Conservation (phyloP, 2,329 filamentous ascomycete genomes). For the Nigrospora oryzae region DNA sequence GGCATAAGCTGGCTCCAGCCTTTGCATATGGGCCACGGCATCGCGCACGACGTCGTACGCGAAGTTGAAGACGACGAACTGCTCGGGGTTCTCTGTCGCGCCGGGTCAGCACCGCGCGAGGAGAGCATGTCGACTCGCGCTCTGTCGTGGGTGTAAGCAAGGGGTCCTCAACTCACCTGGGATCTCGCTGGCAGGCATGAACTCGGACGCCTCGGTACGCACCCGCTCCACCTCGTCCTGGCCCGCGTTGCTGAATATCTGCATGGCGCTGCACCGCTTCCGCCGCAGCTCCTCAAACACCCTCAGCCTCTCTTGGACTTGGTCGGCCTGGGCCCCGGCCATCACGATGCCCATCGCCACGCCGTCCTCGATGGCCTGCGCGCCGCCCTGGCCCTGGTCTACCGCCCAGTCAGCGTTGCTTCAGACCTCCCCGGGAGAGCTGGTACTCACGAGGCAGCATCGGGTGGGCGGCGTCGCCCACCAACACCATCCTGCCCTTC, state of each 20-base stretch:
- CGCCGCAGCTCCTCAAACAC: slow-evolving; percentile 21
- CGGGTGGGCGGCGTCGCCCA: slow-evolving; percentile 13
- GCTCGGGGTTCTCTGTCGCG: slow-evolving; percentile 11
- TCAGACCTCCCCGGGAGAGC: too few relatives aligned
- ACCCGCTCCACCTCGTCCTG: slow-evolving; percentile 20
- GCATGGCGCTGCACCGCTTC: slow-evolving; percentile 19
- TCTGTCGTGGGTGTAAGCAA: background rate
- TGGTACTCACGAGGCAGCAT: slow-evolving; percentile 14
- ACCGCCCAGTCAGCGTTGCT: background rate
- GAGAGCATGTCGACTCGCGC: background rate
- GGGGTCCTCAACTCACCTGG: slow-evolving; percentile 12
- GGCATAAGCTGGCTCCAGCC: slow-evolving; percentile 1
- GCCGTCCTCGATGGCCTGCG: slow-evolving; percentile 23
- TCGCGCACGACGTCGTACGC: slow-evolving; percentile 17
- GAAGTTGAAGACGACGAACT: slow-evolving; percentile 16
- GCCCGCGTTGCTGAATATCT: slow-evolving; percentile 24
- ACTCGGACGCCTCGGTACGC: slow-evolving; percentile 15
- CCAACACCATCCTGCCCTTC: slow-evolving; percentile 8
- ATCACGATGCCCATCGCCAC: slow-evolving; percentile 20
- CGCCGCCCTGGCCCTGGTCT: slow-evolving; percentile 20
- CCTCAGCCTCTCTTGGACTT: slow-evolving; percentile 11
- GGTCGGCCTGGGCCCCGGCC: slow-evolving; percentile 9
- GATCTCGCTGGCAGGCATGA: slow-evolving; percentile 12
- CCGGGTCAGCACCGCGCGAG: background rate
- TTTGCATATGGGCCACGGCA: slow-evolving; percentile 2